These are phyloP conservation scores for Cercospora beticola DNA, from an alignment of 2,329 filamentous ascomycete genomes.

Conservation along the genomic window DNA sequence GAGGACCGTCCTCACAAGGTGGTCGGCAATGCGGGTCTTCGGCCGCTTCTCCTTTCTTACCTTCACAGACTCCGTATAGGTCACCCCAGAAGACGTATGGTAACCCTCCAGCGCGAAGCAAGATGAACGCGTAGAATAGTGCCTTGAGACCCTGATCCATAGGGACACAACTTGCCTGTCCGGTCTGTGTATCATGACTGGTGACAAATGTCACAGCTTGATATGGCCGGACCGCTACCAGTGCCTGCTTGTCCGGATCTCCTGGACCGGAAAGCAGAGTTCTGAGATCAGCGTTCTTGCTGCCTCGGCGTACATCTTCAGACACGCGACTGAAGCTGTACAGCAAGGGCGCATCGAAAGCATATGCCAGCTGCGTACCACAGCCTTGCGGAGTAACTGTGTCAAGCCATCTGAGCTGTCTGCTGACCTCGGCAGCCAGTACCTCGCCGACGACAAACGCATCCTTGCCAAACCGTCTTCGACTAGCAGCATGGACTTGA, in stretches of 20 bases:
- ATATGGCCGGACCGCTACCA: slow-evolving; percentile 28
- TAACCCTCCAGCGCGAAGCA: slow-evolving; percentile 62
- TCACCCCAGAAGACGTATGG: slow-evolving; percentile 72
- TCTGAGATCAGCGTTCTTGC: slow-evolving; percentile 60
- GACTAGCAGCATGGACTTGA: slow-evolving; percentile 52
- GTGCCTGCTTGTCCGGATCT: slow-evolving; percentile 20
- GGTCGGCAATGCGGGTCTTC: slow-evolving; percentile 45
- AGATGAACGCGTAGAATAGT: slow-evolving; percentile 69
- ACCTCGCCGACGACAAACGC: slow-evolving; percentile 70
- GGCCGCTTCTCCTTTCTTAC: slow-evolving; percentile 41
- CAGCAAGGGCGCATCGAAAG: slow-evolving; percentile 69
- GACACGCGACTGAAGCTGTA: slow-evolving; percentile 65
- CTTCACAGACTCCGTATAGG: slow-evolving; percentile 60
- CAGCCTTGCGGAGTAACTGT: slow-evolving; percentile 31
- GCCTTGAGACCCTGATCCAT: slow-evolving; percentile 69
- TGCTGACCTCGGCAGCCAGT: slow-evolving; percentile 60
- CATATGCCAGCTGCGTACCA: slow-evolving; percentile 52
- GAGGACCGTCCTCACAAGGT: background rate
- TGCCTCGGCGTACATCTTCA: slow-evolving; percentile 40
- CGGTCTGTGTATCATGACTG: slow-evolving; percentile 69
- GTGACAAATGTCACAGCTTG: slow-evolving; percentile 59
- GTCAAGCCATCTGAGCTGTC: slow-evolving; percentile 55
- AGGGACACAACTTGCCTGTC: slow-evolving; percentile 62
- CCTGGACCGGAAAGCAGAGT: slow-evolving; percentile 33
- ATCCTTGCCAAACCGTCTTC: slow-evolving; percentile 40